Percentiles rank a stretch among this genome's conserved stretches.
phyloP scores from a whole-genome alignment of 2,329 filamentous ascomycete species.

The Karstenula rhodostoma region DNA sequence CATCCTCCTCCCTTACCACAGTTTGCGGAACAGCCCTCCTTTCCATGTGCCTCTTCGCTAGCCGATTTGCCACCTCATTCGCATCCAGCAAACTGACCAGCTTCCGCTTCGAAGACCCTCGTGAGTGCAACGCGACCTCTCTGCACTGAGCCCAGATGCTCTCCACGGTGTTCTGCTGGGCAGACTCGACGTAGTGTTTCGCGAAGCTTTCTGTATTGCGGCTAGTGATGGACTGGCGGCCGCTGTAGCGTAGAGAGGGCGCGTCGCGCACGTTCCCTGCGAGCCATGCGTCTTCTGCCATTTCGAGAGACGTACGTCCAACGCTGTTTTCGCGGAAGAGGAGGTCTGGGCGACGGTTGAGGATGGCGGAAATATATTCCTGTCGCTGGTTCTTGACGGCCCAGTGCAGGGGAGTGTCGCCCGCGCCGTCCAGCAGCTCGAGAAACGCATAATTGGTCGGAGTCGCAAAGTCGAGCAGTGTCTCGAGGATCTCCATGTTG shows the following conservation, averaged over 20 bases:
- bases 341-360: conserved; percentile 66
- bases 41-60: conserved; percentile 41
- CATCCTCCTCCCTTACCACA: neutral
- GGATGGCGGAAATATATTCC: conserved; percentile 55
- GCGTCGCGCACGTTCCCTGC: conserved; percentile 38
- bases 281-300: conserved; percentile 66
- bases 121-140: conserved; percentile 32
- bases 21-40: neutral
- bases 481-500: conserved; percentile 18
- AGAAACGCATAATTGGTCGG: conserved; percentile 59
- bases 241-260: conserved; percentile 17
- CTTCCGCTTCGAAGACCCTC: conserved; percentile 54
- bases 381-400: conserved; percentile 54
- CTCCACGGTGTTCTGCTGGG: conserved; percentile 15
- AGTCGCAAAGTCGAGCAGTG: conserved; percentile 45
- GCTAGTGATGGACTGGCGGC: conserved; percentile 16
- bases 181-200: conserved; percentile 11
- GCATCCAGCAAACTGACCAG: conserved; percentile 67
- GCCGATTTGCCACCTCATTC: conserved; percentile 66
- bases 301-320: conserved; percentile 75
- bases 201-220: conserved; percentile 30
- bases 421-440: conserved; percentile 68
- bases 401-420: conserved; percentile 71
- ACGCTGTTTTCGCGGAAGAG: conserved; percentile 78
- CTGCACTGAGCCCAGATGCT: conserved; percentile 51